A percentile compares a stretch with the other conserved stretches of the same genome.
phyloP scores from a whole-genome alignment of 345 rosid genomes.

The Hibiscus trionum region DNA sequence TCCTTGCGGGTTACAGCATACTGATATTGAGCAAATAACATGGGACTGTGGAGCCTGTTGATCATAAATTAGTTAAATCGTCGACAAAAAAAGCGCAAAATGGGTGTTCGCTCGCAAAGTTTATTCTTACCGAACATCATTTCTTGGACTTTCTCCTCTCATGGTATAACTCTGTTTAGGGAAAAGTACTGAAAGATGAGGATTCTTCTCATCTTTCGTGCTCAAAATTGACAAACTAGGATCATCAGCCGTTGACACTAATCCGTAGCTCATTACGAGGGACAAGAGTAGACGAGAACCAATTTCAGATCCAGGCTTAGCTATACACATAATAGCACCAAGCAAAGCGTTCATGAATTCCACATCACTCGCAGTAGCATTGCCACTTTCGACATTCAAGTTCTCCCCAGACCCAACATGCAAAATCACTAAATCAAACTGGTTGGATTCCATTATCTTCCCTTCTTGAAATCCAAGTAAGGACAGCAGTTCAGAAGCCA shows the following conservation, averaged over 20 bases:
- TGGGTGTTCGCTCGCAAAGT: conserved; percentile 1
- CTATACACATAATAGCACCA: conserved; percentile 35
- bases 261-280: conserved; percentile 63
- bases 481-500: conserved; percentile 34
- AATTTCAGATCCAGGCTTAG: conserved; percentile 54
- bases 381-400: conserved; percentile 12
- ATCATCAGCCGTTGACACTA: conserved; percentile 30
- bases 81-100: neutral
- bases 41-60: conserved; percentile 70
- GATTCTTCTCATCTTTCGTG: conserved; percentile 23
- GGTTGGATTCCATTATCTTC: conserved; percentile 36
- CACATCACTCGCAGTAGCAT: conserved; percentile 15
- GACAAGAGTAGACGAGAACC: conserved; percentile 65
- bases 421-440: conserved; percentile 58
- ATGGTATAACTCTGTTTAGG: conserved; percentile 82
- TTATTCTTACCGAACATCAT: conserved; percentile 59
- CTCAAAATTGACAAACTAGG: conserved; percentile 31
- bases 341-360: conserved; percentile 47
- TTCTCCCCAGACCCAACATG: conserved; percentile 48
- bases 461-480: conserved; percentile 71
- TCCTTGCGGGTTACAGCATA: conserved; percentile 80
- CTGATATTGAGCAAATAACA: conserved; percentile 88
- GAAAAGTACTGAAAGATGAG: conserved; percentile 35
- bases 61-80: conserved; percentile 13
- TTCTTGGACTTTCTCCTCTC: conserved; percentile 62